Conservation (phyloP, 768 basidiomycete genomes). For the Nidula microcarpa region DNA sequence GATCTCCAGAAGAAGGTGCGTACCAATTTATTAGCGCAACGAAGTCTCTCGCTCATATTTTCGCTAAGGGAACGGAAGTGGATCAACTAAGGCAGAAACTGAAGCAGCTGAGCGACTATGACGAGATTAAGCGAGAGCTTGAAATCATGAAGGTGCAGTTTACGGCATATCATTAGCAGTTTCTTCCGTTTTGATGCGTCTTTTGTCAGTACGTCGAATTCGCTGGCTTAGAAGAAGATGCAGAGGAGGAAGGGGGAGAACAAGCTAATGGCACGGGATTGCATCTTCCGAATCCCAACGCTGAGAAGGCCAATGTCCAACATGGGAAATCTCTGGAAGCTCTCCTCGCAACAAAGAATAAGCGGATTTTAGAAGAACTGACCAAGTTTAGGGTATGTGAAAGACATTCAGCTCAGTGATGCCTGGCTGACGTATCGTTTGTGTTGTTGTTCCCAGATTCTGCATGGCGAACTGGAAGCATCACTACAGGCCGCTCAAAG, state of each 20-base stretch:
- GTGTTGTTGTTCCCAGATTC: conserved; percentile 47
- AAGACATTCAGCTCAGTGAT: not conserved
- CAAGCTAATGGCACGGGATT: conserved; percentile 42
- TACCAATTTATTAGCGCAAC: not conserved
- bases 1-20: conserved; percentile 55
- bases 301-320: conserved; percentile 73
- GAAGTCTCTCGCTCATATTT: not conserved
- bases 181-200: not conserved
- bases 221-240: conserved; percentile 79
- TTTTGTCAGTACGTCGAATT: conserved; percentile 87
- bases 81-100: conserved; percentile 67
- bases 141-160: conserved; percentile 97
- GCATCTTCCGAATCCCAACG: conserved; percentile 85
- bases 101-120: conserved; percentile 80
- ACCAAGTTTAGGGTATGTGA: conserved; percentile 79
- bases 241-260: conserved; percentile 25
- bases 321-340: conserved; percentile 84
- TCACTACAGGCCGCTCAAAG: conserved; percentile 56
- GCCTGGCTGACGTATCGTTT: not conserved
- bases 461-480: conserved; percentile 77
- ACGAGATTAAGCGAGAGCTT: conserved; percentile 96
- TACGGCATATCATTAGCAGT: not conserved
- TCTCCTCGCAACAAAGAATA: conserved; percentile 91
- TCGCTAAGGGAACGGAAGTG: conserved; percentile 55
- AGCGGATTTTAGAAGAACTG: conserved; percentile 86